Evolutionary conservation across 1,139 yeast species (phyloP).

Genomic region (Pichia sp.): DNA sequence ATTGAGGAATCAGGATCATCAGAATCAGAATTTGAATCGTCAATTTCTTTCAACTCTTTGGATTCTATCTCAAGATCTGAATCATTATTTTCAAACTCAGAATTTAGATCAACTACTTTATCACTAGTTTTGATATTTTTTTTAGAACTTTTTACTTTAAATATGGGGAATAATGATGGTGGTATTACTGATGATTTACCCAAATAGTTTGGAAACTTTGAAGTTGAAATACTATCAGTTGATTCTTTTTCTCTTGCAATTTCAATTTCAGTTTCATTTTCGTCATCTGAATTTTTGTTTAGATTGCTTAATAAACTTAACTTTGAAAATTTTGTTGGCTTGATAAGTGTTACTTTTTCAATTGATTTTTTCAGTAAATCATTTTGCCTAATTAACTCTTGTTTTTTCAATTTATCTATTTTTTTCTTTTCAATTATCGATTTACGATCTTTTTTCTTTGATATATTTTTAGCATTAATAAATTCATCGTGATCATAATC

Average conservation of each 20-base stretch:
- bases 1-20: conserved; percentile 1
- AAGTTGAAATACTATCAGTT: not conserved
- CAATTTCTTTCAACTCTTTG: not conserved
- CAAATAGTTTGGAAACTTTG: not conserved
- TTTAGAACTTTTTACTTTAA: not conserved
- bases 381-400: conserved; percentile 20
- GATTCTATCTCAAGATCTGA: not conserved
- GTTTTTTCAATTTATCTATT: conserved; percentile 9
- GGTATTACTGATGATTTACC: not conserved
- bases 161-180: not conserved
- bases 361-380: conserved; percentile 21
- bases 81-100: conserved; percentile 5
- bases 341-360: conserved; percentile 14
- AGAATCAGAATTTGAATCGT: not conserved
- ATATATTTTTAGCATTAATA: not conserved
- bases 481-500: not conserved
- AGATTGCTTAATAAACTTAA: conserved; percentile 20
- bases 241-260: conserved; percentile 1
- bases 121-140: not conserved
- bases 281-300: conserved; percentile 18
- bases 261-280: conserved; percentile 20
- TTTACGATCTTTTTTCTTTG: conserved; percentile 1
- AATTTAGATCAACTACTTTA: conserved; percentile 2
- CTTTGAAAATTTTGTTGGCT: conserved; percentile 20
- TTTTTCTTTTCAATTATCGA: conserved; percentile 7